Evolutionary conservation across 169 alveolate genomes (phyloP), one percentile per base, ranked within the genome.

Genomic region (Eimeria tenella): DNA sequence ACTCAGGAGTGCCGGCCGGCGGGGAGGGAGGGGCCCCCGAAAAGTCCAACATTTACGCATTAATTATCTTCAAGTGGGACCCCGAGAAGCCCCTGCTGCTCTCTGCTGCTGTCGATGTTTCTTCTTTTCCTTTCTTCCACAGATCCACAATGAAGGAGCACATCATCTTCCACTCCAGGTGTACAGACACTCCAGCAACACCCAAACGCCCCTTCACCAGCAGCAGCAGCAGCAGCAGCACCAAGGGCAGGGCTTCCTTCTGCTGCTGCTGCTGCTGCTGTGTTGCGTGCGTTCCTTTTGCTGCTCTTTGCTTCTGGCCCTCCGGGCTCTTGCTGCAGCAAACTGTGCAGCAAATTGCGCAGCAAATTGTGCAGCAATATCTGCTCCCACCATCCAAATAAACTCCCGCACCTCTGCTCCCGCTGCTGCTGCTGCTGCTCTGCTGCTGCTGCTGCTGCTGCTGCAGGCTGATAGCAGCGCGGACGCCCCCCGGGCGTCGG

Each of bases 401-500:
- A 31, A 31, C 42, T 31, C 42, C 42, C 42, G 4, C 42, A 31
- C 42, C 42, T 31, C 42, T 31, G 42, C 42, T 31, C 4, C 42
- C 42, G 42, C 42, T 31, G 42, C 42, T 31, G 42, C 42, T 31
- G 42, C 42, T 31, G 42, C 42, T 31, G 42, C 42, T 31, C 42
- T 31, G 42, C 42, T 31, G 42, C 42, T 31, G 42, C 42, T 31
- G 42, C 42, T 58, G 68, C 19, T 58, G 21, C 11, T 58, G 11
- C 75, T 90, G 97, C 56, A 75, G 99, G 65, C 94, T 96, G 49
- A 95, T 98, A 49, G 96, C 97, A 52, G 93, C 98, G 23, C 95
- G 98, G 52, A 98, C 98, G 5, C 98, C 97, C 3, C 96, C 93
- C 49, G 99, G 99, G 9, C 93, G 96, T 53, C 96, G 98, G 74